Evolutionary conservation across 2,329 filamentous ascomycete genomes (phyloP).

Genomic region (Fusarium nisikadoi): DNA sequence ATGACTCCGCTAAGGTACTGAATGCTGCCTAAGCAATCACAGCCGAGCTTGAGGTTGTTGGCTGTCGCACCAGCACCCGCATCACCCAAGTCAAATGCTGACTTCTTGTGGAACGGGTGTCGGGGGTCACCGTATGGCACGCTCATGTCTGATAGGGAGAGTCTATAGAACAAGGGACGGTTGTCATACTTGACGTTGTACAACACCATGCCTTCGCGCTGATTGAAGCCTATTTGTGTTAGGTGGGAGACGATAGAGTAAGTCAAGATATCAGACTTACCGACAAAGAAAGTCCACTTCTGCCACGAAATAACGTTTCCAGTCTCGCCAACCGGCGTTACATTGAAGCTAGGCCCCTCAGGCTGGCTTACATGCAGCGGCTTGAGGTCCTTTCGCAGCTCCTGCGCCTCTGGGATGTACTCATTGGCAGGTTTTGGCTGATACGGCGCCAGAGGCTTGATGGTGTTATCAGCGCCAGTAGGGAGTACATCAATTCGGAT

Average conservation of each 20-base stretch:
- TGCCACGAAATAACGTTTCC: slow-evolving; percentile 67
- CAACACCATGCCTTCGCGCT: slow-evolving; percentile 75
- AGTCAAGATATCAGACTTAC: not conserved
- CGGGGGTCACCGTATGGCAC: slow-evolving; percentile 76
- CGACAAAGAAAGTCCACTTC: slow-evolving; percentile 76
- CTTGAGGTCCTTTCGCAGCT: slow-evolving; percentile 67
- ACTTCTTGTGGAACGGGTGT: slow-evolving; percentile 73
- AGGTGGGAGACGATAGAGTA: fast-evolving
- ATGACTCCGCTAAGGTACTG: slow-evolving; percentile 70
- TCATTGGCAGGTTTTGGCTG: slow-evolving; percentile 46
- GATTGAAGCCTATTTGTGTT: slow-evolving; percentile 64
- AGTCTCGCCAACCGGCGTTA: slow-evolving; percentile 48
- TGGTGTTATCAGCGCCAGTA: slow-evolving; percentile 14
- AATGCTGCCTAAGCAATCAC: slow-evolving; percentile 76
- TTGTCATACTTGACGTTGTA: slow-evolving; percentile 76
- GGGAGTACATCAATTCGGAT: slow-evolving; percentile 26
- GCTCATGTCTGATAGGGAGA: slow-evolving; percentile 77
- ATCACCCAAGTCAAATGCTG: slow-evolving; percentile 78
- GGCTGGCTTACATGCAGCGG: slow-evolving; percentile 78
- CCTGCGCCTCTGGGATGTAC: slow-evolving; percentile 63
- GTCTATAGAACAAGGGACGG: slow-evolving; percentile 72
- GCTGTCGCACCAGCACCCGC: slow-evolving; percentile 73
- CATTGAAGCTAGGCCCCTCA: slow-evolving; percentile 73
- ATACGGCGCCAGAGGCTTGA: slow-evolving; percentile 4
- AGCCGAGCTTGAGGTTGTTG: slow-evolving; percentile 75